Conservation (phyloP, 106 monocot species). For the Phalaenopsis aphrodite region DNA sequence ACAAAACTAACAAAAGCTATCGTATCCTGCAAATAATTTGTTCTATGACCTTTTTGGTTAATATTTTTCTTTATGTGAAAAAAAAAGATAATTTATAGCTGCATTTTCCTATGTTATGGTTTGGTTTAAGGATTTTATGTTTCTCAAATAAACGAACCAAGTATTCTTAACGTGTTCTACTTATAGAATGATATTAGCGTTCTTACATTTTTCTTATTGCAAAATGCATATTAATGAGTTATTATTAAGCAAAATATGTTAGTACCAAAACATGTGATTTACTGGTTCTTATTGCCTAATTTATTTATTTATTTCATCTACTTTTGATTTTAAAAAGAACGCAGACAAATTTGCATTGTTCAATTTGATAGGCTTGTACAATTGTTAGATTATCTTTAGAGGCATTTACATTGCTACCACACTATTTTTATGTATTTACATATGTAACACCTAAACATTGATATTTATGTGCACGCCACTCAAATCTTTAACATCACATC, state of each 20-base stretch:
- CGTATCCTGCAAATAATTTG: constrained; percentile 43
- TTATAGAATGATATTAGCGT: background rate
- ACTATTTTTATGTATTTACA: no score
- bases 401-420: no score
- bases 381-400: background rate
- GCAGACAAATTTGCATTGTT: background rate
- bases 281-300: background rate
- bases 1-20: constrained; percentile 76
- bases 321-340: background rate
- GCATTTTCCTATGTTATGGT: no score
- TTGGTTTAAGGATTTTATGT: no score
- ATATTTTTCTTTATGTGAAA: background rate
- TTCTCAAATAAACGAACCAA: no score
- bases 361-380: background rate
- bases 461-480: no score
- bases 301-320: background rate
- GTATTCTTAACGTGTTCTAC: no score
- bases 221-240: background rate
- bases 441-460: no score
- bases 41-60: background rate
- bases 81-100: no score
- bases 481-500: no score
- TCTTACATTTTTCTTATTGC: background rate
- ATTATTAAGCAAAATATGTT: background rate
- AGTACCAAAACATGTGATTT: background rate